These are phyloP conservation scores for Chaetomium tenue DNA, from an alignment of 495 filamentous ascomycete species.

Conservation along the genomic window DNA sequence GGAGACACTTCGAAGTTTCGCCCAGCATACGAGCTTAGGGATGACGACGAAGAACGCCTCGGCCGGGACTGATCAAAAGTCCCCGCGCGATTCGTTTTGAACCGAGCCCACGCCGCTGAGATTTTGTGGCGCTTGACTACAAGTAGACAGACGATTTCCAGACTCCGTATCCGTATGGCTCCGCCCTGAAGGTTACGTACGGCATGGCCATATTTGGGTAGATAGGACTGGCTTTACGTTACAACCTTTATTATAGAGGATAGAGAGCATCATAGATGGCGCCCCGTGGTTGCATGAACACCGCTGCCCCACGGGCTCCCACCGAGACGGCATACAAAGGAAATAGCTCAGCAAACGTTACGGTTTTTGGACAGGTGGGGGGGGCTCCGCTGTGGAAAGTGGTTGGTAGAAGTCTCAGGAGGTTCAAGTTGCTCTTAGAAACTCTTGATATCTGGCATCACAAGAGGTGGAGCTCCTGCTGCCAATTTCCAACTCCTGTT, in stretches of 20 bases:
- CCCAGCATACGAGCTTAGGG: constrained; percentile 82
- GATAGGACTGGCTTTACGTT: background rate
- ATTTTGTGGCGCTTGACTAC: background rate
- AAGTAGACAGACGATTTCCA: background rate
- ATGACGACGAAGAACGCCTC: constrained; percentile 81
- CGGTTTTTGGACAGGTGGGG: background rate
- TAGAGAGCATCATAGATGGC: constrained; percentile 21
- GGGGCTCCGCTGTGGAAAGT: too few species aligned
- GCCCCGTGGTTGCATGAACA: background rate
- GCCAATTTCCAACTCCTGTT: background rate
- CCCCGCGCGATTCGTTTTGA: too few species aligned
- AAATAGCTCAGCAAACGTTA: background rate
- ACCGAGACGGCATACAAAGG: background rate
- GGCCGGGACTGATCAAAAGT: constrained; percentile 59
- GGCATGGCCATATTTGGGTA: background rate
- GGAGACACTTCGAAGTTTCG: constrained; percentile 52
- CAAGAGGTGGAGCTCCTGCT: background rate
- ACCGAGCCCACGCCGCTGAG: background rate
- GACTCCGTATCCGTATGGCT: background rate
- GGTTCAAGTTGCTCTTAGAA: background rate
- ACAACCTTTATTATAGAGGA: constrained; percentile 10
- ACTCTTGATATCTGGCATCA: background rate
- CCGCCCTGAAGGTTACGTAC: background rate
- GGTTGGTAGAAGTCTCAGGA: too few species aligned
- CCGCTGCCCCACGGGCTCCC: background rate